Conservation (phyloP, 2,329 filamentous ascomycete genomes). For the Xylaria sp. region DNA sequence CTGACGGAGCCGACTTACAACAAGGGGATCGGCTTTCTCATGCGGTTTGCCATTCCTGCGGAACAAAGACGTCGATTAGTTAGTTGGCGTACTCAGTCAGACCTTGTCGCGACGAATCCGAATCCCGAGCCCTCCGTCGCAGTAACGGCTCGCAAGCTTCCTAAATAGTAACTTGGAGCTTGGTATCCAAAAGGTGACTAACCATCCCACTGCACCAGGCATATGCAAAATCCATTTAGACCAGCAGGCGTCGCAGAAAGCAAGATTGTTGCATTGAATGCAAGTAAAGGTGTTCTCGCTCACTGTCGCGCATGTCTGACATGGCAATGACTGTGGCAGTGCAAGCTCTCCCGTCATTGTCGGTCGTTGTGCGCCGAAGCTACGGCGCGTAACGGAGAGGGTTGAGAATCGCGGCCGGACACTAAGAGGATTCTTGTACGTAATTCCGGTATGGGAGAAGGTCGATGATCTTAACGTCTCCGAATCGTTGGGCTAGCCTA, state of each 20-base stretch:
- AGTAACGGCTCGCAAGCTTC: constrained; percentile 28
- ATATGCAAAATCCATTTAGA: constrained; percentile 49
- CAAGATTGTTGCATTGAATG: constrained; percentile 51
- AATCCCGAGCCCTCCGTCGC: constrained; percentile 2
- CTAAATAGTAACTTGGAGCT: constrained; percentile 8
- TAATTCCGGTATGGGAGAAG: constrained; percentile 34
- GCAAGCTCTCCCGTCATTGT: constrained; percentile 34
- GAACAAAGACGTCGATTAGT: constrained; percentile 39
- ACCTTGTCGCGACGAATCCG: not conserved
- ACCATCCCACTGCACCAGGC: constrained; percentile 49
- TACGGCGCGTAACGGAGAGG: constrained; percentile 29
- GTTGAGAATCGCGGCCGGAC: constrained; percentile 25
- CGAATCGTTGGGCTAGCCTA: constrained; percentile 27
- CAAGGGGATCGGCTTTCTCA: constrained; percentile 49
- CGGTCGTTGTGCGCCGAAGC: constrained; percentile 27
- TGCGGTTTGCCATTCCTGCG: constrained; percentile 50
- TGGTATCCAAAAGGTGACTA: constrained; percentile 34
- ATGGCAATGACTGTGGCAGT: constrained; percentile 44
- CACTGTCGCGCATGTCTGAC: constrained; percentile 48
- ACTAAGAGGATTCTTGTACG: constrained; percentile 35
- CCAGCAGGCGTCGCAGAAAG: constrained; percentile 50
- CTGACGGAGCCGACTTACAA: constrained; percentile 49
- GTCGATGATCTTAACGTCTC: constrained; percentile 20
- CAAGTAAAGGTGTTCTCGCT: constrained; percentile 48
- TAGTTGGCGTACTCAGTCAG: constrained; percentile 13